These are phyloP conservation scores for Stentor coeruleus DNA, from an alignment of 73 alveolate species.

Conservation along the genomic window DNA sequence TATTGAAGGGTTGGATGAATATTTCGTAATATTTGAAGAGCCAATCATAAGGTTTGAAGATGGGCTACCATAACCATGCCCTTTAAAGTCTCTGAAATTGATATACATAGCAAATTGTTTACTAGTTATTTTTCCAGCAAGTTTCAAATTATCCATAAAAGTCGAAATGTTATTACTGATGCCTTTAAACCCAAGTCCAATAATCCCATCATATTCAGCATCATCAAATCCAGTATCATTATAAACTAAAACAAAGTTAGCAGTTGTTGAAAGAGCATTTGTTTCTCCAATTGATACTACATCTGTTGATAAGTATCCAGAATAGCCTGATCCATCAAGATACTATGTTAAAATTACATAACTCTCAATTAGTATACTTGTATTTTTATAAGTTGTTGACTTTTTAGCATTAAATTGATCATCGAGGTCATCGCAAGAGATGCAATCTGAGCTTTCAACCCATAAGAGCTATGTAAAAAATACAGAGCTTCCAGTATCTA, in stretches of 20 bases:
- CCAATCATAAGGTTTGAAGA: background rate
- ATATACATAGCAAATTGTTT: background rate
- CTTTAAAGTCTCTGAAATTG: background rate
- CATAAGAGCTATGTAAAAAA: background rate
- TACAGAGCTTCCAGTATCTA: constrained; percentile 6
- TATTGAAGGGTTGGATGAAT: background rate
- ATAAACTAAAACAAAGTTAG: background rate
- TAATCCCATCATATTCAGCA: background rate
- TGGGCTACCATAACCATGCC: background rate
- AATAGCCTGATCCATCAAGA: background rate
- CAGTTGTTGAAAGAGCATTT: background rate
- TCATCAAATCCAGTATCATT: background rate
- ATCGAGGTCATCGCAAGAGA: background rate
- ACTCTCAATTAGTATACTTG: no score
- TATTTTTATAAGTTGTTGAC: background rate
- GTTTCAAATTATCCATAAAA: background rate
- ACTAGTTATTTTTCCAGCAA: background rate
- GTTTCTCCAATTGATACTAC: background rate
- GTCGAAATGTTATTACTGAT: background rate
- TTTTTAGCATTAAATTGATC: background rate
- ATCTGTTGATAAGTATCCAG: background rate
- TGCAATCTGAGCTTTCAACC: background rate
- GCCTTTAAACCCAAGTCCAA: background rate
- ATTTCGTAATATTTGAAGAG: background rate
- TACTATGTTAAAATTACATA: background rate